Base-by-base conservation (phyloP, 75 land plant genomes). In the Sequoia sempervirens region DNA sequence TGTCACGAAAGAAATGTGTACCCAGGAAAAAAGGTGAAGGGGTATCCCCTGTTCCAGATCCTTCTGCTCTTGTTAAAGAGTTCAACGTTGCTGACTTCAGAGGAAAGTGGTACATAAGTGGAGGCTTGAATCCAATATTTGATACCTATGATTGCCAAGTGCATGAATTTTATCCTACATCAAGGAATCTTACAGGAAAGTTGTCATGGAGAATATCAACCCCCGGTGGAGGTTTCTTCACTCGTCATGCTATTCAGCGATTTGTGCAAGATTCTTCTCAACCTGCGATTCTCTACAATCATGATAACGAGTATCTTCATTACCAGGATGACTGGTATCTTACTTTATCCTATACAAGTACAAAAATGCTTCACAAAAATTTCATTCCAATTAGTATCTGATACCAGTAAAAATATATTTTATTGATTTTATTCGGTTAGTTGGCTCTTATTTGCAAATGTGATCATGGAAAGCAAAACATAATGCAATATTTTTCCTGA, bases 251-350 rank as follows among this genome's bases (percentile, higher is more conserved):
- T 30, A 82, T 94, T 66, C 99, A 96, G 90, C 93, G 75, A 83
- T 97, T 97, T 88, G 95, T 91, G 23, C 99, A 96, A 82, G 99
- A 97, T 85, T 89, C 95, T n/a, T 17, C 56, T 3, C 91, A 92
- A 82, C 96, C 99, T 23, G 98, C 95, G 28, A 81, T 89, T 53
- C 90, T 97, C 9, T 92, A 90, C 87, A 96, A 97, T 87, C 98
- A 97, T 89, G 94, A 92, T 83, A 96, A 96, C 79, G 99, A 96
- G 83, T 97, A 92, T 88, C 94, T 97, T 82, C 96, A 97, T 82
- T 96, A 97, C 79, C 88, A 96, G 88, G 99, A 97, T 87, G 99
- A 97, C 85, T 97, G 99, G 99, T 97, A 87, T 61, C 68, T 37
- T 83, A 32, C n/a, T 83, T 23, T 41, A 41, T 5, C 73, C 36